Base-by-base conservation (phyloP, 495 filamentous ascomycete species). In the Jackrogersella minutella region DNA sequence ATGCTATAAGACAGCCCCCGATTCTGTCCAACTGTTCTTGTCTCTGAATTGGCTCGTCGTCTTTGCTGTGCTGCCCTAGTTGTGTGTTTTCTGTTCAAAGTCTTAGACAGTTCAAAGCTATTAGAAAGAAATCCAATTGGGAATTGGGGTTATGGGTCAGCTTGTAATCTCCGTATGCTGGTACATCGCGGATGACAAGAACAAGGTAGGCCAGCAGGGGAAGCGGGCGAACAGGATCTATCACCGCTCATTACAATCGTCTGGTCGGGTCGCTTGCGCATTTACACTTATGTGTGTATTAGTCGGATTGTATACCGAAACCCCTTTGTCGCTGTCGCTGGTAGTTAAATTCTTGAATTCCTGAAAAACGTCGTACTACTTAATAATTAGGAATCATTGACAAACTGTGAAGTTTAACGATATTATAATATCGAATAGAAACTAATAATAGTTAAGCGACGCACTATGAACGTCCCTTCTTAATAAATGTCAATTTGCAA, bases 81-180 rank as follows among this genome's bases (percentile, higher is more conserved):
- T 59, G 47, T 63, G 21, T 22, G 41, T 60, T 44, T 49, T 30
- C 40, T 49, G 22, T 49, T 5, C 28, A 61, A 37, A 56, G 66
- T 69, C 66, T 69, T 60, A 69, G 66, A 69, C 66, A 69, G 40
- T 10, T 52, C 46, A 49, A 33, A 50, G 40, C 36, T 54, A 53
- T 17, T 31, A 26, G 26, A 53, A 63, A 26, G 26, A 53, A 63
- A 50, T 58, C 50, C 39, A 46, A 55, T 62, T 68, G 24, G 47
- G 9, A 46, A 46, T 46, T 21, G 41, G 61, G 60, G 66, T 43
- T 36, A 69, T 61, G 56, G 60, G 66, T 69, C 66, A 64, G 56
- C 61, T 40, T 43, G 66, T 69, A 69, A 69, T 69, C 56, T 69
- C 66, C 66, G 66, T 53, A 64, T 61, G 60, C 66, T 64, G 46